Conservation (phyloP, 2,329 filamentous ascomycete genomes). For the Colletotrichum tropicale region DNA sequence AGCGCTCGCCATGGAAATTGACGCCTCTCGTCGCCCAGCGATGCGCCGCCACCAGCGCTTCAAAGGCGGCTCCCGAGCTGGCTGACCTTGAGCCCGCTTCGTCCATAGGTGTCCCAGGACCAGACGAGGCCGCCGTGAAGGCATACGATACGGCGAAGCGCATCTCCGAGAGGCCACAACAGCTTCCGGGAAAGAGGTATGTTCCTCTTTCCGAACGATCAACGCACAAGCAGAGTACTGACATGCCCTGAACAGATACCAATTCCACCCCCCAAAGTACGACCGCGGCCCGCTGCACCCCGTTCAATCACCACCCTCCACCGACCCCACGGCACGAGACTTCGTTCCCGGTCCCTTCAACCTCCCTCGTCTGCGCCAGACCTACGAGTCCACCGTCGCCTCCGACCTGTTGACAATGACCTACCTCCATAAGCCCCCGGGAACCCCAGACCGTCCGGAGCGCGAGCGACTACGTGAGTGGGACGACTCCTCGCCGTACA, state of each 20-base stretch:
- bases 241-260: slow-evolving; percentile 63
- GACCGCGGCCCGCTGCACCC: slow-evolving; percentile 93
- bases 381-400: slow-evolving; percentile 84
- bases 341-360: slow-evolving; percentile 93
- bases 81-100: slow-evolving; percentile 57
- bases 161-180: slow-evolving; percentile 34
- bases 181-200: slow-evolving; percentile 54
- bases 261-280: slow-evolving; percentile 93
- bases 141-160: slow-evolving; percentile 45
- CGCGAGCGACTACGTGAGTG: slow-evolving; percentile 78
- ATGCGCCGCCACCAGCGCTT: slow-evolving; percentile 52
- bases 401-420: slow-evolving; percentile 87
- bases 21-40: slow-evolving; percentile 31
- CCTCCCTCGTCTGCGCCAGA: slow-evolving; percentile 85
- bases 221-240: slow-evolving; percentile 24
- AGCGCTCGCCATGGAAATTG: slow-evolving; percentile 28
- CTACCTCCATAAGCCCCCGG: slow-evolving; percentile 86
- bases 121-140: slow-evolving; percentile 41
- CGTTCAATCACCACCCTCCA: slow-evolving; percentile 84
- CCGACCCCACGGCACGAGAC: slow-evolving; percentile 85
- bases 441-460: slow-evolving; percentile 59
- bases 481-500: slow-evolving; percentile 92
- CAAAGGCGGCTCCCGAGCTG: slow-evolving; percentile 38
- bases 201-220: slow-evolving; percentile 21
- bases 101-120: slow-evolving; percentile 47